Evolutionary conservation across 768 basidiomycete genomes (phyloP), one percentile per base, ranked within the genome.

Genomic region (Calocybe indica): DNA sequence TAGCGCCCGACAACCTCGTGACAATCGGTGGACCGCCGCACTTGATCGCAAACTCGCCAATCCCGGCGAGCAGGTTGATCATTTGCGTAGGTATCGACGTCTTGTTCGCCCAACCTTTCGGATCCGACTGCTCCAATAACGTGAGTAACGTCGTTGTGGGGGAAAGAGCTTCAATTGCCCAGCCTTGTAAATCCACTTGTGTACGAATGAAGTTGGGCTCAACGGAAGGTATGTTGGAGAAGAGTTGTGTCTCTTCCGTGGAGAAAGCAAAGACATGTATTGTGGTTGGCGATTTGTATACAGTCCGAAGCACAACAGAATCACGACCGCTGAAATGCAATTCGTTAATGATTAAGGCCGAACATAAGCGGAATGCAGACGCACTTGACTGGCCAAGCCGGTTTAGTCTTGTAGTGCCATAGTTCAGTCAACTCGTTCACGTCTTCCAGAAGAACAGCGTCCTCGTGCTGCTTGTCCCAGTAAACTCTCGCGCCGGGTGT

Each of bases 111-210:
- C 95, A 97, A 40, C 93, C 93, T 65, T 94, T 91, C 5, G 93
- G 93, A 62, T 99, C 95, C 8, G 91, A 93, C 64, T 98, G 96
- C 59, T 98, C 95, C 5, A 99, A 77, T 1, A 99, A 71, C 0
- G 93, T 96, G 51, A 99, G 81, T 8, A 89, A 80, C 0, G 94
- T 96, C 1, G 96, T 98, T 2, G 83, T 97, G 0, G 95, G 96
- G 1, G 94, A 97, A 7, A 99, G 72, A 0, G 88, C 79, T 65
- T 98, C 95, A 56, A 99, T 92, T 1, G 95, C 90, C 90, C 94
- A 98, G 40, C 95, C 96, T 68, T 92, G 93, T n/a, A 99, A 72
- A 61, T 96, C 93, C n/a, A 95, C 85, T 63, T 98, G 94, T 0
- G 90, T 91, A 6, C 94, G 86, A 52, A 96, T 95, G 43, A 87